Base-by-base conservation (phyloP, 1,284 basidiomycete species). In the Cutaneotrichosporon sp. region DNA sequence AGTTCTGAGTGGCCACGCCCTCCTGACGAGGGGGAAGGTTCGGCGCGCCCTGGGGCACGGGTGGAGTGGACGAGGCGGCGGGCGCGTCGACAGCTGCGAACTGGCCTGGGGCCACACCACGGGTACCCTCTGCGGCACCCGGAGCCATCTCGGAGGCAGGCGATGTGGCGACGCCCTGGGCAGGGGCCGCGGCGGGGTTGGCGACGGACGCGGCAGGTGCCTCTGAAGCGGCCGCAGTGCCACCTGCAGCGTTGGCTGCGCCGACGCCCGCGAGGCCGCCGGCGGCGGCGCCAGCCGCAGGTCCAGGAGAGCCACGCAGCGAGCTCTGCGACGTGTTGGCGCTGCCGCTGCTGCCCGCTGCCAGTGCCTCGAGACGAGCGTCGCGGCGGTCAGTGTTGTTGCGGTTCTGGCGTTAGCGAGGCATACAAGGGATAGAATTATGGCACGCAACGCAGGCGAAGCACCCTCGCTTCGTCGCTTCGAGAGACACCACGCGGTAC, bases 331-430 rank as follows among this genome's bases (percentile, higher is more conserved):
- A 41, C n/a, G 30, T 18, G 20, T 37, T 49, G n/a, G 13, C 7
- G 15, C 14, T 42, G 15, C 26, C 23, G 36, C 36, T 39, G 26
- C 26, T 30, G 26, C 7, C 26, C 10, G 7, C 26, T 10, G 10
- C 26, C 4, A 63, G 49, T 26, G 60, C 46, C 33, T 58, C 52
- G 22, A 63, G 57, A 38, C 58, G 59, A 5, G 44, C 10, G 2
- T 60, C 59, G 17, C 37, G 34, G 10, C 13, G 17, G n/a, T 30
- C 15, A 15, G 33, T 21, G 12, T 26, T 46, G 41, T 12, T 10
- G 34, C n/a, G 15, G 26, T 45, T 18, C 43, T 34, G 18, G n/a
- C 33, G 33, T 35, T 18, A 45, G 43, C 34, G 9, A 37, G 4
- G 14, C 14, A 15, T 8, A 33, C 43, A 15, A 30, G 7, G 26